Percentiles rank a stretch among this genome's conserved stretches.
phyloP scores from a whole-genome alignment of 2,329 filamentous ascomycete species.

The Stachybotrys chlorohalonatus region DNA sequence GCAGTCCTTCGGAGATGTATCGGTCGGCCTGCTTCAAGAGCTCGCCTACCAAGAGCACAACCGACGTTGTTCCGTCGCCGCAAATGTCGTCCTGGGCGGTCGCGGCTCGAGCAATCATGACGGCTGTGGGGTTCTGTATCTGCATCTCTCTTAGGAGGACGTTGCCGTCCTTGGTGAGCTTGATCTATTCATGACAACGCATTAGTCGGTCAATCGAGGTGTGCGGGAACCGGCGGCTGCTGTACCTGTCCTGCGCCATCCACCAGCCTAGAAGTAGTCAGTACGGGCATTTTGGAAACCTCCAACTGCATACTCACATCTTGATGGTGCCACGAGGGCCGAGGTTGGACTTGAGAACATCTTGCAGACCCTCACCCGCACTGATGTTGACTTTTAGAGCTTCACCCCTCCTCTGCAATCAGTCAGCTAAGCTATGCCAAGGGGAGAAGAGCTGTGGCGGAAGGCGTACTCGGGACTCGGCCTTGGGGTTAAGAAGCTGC shows the following conservation, averaged over 20 bases:
- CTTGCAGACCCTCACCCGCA: conserved; percentile 83
- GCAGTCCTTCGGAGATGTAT: conserved; percentile 93
- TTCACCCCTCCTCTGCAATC: conserved; percentile 77
- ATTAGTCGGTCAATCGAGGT: conserved; percentile 17
- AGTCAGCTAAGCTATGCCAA: conserved; percentile 14
- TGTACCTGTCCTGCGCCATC: conserved; percentile 61
- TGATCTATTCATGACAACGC: conserved; percentile 56
- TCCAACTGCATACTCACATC: conserved; percentile 51
- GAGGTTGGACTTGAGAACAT: conserved; percentile 95
- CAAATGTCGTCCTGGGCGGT: conserved; percentile 98
- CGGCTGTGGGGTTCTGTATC: conserved; percentile 97
- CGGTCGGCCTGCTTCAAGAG: conserved; percentile 95
- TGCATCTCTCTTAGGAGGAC: conserved; percentile 74
- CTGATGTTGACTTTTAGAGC: conserved; percentile 95
- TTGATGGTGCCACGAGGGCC: conserved; percentile 92
- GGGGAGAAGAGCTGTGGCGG: conserved; percentile 6
- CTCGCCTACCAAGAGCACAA: conserved; percentile 91
- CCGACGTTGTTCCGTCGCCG: conserved; percentile 94
- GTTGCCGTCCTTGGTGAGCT: conserved; percentile 97
- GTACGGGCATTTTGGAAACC: conserved; percentile 3
- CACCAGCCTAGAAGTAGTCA: conserved; percentile 44
- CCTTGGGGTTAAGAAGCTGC: conserved; percentile 97
- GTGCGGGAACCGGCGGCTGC: conserved; percentile 12
- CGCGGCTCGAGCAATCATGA: conserved; percentile 73
- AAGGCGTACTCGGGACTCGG: conserved; percentile 79